A percentile compares a stretch with the other conserved stretches of the same genome.
These are phyloP conservation scores for Nematodospora valgi DNA, from an alignment of 805 yeast genomes.

Conservation along the genomic window DNA sequence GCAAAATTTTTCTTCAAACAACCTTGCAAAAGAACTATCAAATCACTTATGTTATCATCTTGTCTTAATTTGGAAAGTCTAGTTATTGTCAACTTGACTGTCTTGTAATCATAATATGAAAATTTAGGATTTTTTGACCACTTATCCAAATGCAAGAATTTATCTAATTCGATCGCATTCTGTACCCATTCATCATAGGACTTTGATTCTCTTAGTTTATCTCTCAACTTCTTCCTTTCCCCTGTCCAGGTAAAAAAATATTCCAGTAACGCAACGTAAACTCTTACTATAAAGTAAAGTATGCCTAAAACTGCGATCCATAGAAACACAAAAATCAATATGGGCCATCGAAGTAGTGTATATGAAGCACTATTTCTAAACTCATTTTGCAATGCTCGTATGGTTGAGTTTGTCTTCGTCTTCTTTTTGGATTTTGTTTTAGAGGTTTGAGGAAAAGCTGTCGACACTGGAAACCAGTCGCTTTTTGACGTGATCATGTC, in stretches of 20 bases:
- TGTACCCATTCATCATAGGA: conserved; percentile 61
- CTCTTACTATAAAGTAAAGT: conserved; percentile 50
- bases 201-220: conserved; percentile 44
- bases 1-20: conserved; percentile 74
- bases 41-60: conserved; percentile 37
- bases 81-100: conserved; percentile 47
- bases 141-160: conserved; percentile 51
- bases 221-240: conserved; percentile 46
- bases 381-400: conserved; percentile 25
- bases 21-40: conserved; percentile 56
- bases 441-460: not conserved
- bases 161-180: conserved; percentile 57
- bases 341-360: conserved; percentile 60
- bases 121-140: conserved; percentile 64
- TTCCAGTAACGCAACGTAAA: conserved; percentile 63
- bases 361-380: conserved; percentile 34
- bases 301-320: conserved; percentile 55
- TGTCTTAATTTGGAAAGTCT: conserved; percentile 37
- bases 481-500: conserved; percentile 23
- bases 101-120: conserved; percentile 65
- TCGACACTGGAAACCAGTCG: conserved; percentile 22
- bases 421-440: not conserved
- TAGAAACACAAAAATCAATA: conserved; percentile 45
- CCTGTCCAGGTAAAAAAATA: conserved; percentile 60
- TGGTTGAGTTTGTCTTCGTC: conserved; percentile 7